These are phyloP conservation scores for Diplocarpon mali DNA, from an alignment of 2,329 filamentous ascomycete genomes.

Conservation along the genomic window DNA sequence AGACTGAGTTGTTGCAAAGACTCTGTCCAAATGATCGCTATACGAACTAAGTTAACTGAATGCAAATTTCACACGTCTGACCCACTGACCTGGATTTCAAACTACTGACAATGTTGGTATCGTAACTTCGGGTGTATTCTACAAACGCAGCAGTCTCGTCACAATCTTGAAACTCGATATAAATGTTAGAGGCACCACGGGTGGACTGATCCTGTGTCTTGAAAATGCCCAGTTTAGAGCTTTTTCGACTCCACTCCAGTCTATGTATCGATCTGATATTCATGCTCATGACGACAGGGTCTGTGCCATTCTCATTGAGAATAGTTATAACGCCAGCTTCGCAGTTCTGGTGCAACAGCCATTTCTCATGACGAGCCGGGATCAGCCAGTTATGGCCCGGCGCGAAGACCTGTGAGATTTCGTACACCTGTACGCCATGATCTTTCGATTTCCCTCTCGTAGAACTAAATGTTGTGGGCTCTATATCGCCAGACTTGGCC, in stretches of 20 bases:
- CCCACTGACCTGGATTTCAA: neutral
- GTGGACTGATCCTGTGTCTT: neutral
- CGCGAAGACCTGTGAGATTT: neutral
- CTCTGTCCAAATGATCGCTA: constrained; percentile 5
- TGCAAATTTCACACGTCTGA: no score
- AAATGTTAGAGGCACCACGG: neutral
- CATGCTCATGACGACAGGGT: neutral
- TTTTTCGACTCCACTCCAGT: neutral
- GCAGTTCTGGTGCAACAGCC: no score
- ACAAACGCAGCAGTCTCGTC: no score
- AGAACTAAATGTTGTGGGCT: neutral
- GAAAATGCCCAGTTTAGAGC: neutral
- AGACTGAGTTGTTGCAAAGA: neutral
- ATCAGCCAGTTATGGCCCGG: no score
- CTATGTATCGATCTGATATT: neutral
- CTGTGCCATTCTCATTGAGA: no score
- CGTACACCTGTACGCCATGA: neutral
- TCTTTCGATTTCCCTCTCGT: neutral
- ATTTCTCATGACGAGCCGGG: no score
- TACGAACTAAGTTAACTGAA: neutral
- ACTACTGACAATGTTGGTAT: neutral
- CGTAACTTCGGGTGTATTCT: neutral
- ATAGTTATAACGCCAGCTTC: no score
- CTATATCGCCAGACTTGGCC: neutral
- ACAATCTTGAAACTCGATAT: constrained; percentile 1